Base-by-base conservation (phyloP, 306 rosid species). In the Trifolium pratense region DNA sequence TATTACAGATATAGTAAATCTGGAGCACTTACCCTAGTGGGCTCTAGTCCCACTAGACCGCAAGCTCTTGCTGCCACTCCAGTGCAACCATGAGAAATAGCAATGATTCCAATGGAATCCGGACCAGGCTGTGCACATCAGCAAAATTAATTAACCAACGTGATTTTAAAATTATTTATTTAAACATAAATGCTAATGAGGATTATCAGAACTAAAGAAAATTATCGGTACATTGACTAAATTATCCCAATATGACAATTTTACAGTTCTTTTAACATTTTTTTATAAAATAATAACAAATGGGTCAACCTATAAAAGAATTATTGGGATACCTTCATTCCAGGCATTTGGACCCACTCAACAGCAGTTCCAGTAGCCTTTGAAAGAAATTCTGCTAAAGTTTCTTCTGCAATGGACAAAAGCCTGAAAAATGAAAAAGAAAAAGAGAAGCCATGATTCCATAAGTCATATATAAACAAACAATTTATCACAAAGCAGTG, bases 341-440 rank as follows among this genome's bases (percentile, higher is more conserved):
- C 98, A 93, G 98, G 98, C 97, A 93, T 93, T 89, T 93, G 98
- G 97, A 93, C 98, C 98, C 98, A 93, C 98, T 93, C 97, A 56
- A 93, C 98, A 69, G 98, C 98, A 78, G 98, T 93, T 79, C 98
- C 98, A 87, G 98, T 93, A 16, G 98, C 98, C 98, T 93, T 93
- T 70, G 98, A 93, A 91, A 93, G 98, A 93, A 93, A 93, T 96
- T 91, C 98, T 89, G 96, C 90, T 93, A 93, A 86, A 93, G 98
- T 93, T 82, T 93, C 98, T 87, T 93, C 98, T 93, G 98, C 98
- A 89, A 93, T 93, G 96, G 98, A 91, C 98, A 93, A 91, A 84
- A 93, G 97, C 86, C 98, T 93, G 87, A 75, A 72, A 77, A 75
- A 65, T 20, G 82, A 49, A 83, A 59, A 60, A 78, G 63, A 77